Base-by-base conservation (phyloP, 768 basidiomycete species). In the Termitomyces eurrhizus region DNA sequence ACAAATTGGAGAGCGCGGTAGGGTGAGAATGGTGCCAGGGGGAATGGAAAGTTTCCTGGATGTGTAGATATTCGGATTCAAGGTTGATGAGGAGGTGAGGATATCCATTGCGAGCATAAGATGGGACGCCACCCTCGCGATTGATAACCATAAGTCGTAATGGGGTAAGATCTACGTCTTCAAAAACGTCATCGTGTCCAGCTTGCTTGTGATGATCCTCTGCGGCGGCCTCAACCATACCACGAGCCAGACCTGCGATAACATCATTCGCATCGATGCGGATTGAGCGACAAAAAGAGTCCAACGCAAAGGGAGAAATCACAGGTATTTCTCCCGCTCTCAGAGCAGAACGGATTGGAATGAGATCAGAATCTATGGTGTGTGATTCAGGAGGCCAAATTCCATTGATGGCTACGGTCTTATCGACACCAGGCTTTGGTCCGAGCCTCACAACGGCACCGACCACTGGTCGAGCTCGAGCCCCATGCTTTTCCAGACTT, bases 81-180 rank as follows among this genome's bases (percentile, higher is more conserved):
- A 98, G 83, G 72, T 99, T 99, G 79, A 99, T 88, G 61, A 97
- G 85, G 26, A 99, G 87, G 77, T 99, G 97, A 21, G 97, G 97
- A 64, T 92, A 85, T 50, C 97, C 97, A 11, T 84, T 85, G 35
- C 97, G 93, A 39, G 97, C 97, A 71, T 98, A 98, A 0, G 97
- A 98, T 24, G 97, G 97, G 3, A 98, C 89, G 14, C 97, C 97
- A 26, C 97, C 97, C 74, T 96, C 93, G 21, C 90, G 84, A 72
- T 95, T 96, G 74, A 99, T 98, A 73, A 98, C 90, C 91, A 99
- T 95, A 61, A 99, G 83, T 33, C 97, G 90, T 57, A 98, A 78
- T 1, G 97, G 97, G 4, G 94, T 95, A 59, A 99, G 83, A 74
- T 98, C 92, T 5, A 82, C 75, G 36, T 88, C 83, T 35, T 80